Conservation (phyloP, 768 basidiomycete species). For the Pulveroboletus ravenelii region DNA sequence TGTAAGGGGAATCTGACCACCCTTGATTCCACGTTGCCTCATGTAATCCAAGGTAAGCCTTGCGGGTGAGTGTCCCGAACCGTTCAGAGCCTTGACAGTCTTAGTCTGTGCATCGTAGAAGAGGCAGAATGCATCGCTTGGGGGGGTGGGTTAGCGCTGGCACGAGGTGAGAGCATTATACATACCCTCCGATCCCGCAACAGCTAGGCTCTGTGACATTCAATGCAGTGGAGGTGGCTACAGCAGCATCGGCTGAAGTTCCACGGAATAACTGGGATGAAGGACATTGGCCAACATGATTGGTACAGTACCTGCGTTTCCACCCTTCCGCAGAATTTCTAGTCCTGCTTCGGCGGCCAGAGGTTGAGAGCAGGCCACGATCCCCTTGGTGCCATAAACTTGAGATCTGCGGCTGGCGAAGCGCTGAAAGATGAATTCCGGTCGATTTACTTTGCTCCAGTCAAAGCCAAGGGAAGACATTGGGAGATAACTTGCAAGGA, state of each 20-base stretch:
- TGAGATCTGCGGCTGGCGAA: constrained; percentile 85
- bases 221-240: constrained; percentile 86
- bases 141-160: constrained; percentile 9
- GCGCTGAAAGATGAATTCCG: constrained; percentile 58
- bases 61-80: constrained; percentile 82
- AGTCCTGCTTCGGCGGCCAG: constrained; percentile 88
- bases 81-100: constrained; percentile 84
- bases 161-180: constrained; percentile 1
- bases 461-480: constrained; percentile 39
- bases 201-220: constrained; percentile 87
- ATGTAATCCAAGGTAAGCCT: constrained; percentile 73
- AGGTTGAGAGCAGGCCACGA: constrained; percentile 88
- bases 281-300: not conserved
- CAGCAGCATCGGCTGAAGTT: constrained; percentile 79
- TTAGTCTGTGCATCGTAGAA: constrained; percentile 85
- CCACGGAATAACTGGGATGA: not conserved
- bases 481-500: not conserved
- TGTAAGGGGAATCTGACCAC: constrained; percentile 64
- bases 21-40: constrained; percentile 62
- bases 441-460: constrained; percentile 61
- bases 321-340: constrained; percentile 87
- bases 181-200: constrained; percentile 90
- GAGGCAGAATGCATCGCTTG: constrained; percentile 85
- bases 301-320: constrained; percentile 78
- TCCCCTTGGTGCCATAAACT: constrained; percentile 80